Evolutionary conservation across 2,329 filamentous ascomycete species (phyloP).

Genomic region (Botrytis deweyae): DNA sequence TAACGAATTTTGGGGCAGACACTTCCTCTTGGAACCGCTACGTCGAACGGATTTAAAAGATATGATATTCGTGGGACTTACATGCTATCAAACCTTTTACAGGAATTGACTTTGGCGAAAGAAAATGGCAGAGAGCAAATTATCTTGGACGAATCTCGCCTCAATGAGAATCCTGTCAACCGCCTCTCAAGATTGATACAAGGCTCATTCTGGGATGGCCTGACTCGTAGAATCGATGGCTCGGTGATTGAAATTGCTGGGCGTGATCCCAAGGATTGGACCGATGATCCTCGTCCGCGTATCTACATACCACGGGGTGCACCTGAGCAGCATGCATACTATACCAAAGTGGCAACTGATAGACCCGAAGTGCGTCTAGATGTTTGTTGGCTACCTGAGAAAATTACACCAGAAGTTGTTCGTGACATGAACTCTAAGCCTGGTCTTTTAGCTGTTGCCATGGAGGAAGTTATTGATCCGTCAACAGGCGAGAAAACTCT

Average conservation of each 20-base stretch:
- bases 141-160: conserved; percentile 82
- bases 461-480: conserved; percentile 72
- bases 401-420: conserved; percentile 78
- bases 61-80: conserved; percentile 95
- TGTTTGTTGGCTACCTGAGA: conserved; percentile 73
- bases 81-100: conserved; percentile 93
- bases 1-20: conserved; percentile 50
- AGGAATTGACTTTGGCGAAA: conserved; percentile 90
- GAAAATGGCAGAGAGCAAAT: conserved; percentile 88
- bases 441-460: conserved; percentile 84
- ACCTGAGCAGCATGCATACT: conserved; percentile 87
- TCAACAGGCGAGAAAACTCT: conserved; percentile 68
- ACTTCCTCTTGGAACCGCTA: conserved; percentile 78
- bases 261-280: conserved; percentile 94
- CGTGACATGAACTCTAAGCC: conserved; percentile 83
- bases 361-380: conserved; percentile 84
- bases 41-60: conserved; percentile 80
- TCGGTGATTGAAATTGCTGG: conserved; percentile 84
- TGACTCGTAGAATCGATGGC: conserved; percentile 88
- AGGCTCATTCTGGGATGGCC: conserved; percentile 86
- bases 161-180: conserved; percentile 94
- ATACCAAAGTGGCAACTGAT: conserved; percentile 73
- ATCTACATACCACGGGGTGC: conserved; percentile 87
- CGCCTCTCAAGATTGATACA: conserved; percentile 83
- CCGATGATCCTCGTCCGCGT: conserved; percentile 78